These are phyloP conservation scores for Prunus yedoensis DNA, from an alignment of 331 rosid species.

Conservation along the genomic window DNA sequence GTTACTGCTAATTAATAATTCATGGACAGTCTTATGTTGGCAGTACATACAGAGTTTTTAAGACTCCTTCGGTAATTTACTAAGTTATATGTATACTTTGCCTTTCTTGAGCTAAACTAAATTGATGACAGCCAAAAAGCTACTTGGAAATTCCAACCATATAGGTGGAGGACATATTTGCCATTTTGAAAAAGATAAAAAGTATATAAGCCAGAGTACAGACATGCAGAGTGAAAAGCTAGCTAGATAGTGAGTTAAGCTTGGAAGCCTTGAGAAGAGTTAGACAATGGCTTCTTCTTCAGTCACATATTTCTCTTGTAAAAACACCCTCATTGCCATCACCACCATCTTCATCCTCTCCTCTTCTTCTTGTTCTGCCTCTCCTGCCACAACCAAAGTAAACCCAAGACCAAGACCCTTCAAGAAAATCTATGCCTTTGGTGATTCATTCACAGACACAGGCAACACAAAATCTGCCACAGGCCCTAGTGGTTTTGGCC, in stretches of 20 bases:
- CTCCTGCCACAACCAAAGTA: conserved; percentile 13
- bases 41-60: too few relatives aligned
- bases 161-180: not conserved
- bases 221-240: not conserved
- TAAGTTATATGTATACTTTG: too few relatives aligned
- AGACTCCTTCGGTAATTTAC: too few relatives aligned
- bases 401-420: conserved; percentile 38
- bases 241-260: not conserved
- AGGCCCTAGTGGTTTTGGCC: conserved; percentile 83
- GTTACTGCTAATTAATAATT: not conserved
- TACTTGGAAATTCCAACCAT: not conserved
- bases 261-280: not conserved
- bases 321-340: conserved; percentile 3
- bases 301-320: conserved; percentile 1
- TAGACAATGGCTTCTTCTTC: conserved; percentile 36
- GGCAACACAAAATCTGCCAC: conserved; percentile 69
- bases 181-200: not conserved
- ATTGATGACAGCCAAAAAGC: not conserved
- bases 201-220: conserved; percentile 1
- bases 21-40: not conserved
- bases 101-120: not conserved
- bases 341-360: conserved; percentile 24
- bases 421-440: conserved; percentile 77
- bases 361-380: conserved; percentile 16
- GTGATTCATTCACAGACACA: conserved; percentile 94